Evolutionary conservation across 2,329 filamentous ascomycete genomes (phyloP), one percentile per base, ranked within the genome.

Genomic region (Penicillium janthinellum): DNA sequence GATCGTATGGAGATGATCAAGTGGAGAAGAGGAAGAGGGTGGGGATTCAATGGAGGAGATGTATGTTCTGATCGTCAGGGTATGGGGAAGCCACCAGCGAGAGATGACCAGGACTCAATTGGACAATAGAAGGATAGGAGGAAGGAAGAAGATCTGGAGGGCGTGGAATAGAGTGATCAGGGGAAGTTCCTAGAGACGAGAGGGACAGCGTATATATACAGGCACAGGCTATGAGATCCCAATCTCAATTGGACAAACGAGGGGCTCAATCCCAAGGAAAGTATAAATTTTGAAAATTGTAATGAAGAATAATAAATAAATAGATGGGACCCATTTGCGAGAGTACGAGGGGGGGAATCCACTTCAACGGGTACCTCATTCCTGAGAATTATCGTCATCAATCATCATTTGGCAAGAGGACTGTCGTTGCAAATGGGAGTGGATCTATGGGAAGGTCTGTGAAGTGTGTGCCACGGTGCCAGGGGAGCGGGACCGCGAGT

Each of bases 361-460:
- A 73, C 70, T 59, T 55, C 50, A 45, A 56, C 58, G 64, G 62
- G 68, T 68, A 70, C 66, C 69, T 71, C 63, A 71, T 75, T 66
- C 73, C 73, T 75, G 70, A 65, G 69, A 73, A 77, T 76, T 75
- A 69, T 75, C 75, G 74, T 76, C 68, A 70, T 72, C 60, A 63
- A 73, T 76, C 68, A 70, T 72, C 60, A 63, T 65, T 65, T 65
- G 57, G 62, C 60, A 63, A 62, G 50, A 60, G 61, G 55, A 61
- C 58, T 20, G 49, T 53, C 37, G 54, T 58, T 60, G 58, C 55
- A 54, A 57, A 42, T 51, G 47, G 58, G 31, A 31, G 54, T 54
- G 57, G 57, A 57, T 42, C 41, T 52, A 38, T 52, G 45, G 41
- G 53, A 55, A 55, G 61, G 47, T 37, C 51, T 49, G 34, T 44